phyloP scores from a whole-genome alignment of 2,329 filamentous ascomycete species.

The Fusarium hostae region DNA sequence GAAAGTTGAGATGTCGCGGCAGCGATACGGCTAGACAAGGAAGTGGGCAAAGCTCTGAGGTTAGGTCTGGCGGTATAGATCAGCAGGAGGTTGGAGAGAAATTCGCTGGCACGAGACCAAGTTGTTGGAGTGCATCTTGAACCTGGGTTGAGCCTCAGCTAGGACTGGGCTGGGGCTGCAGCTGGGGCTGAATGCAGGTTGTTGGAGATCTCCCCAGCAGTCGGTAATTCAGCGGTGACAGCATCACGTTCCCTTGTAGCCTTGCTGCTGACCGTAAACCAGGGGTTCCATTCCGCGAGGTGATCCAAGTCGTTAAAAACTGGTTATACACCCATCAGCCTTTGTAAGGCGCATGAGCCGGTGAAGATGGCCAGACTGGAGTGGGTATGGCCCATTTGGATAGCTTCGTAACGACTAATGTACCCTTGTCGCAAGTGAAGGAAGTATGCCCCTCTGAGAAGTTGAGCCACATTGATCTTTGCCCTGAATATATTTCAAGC shows the following conservation, averaged over 20 bases:
- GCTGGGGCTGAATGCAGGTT: slow-evolving; percentile 19
- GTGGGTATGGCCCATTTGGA: slow-evolving; percentile 31
- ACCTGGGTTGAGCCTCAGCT: slow-evolving; percentile 13
- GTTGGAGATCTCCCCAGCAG: slow-evolving; percentile 17
- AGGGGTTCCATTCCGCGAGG: slow-evolving; percentile 25
- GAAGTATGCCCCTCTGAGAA: slow-evolving; percentile 35
- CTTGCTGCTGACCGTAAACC: slow-evolving; percentile 5
- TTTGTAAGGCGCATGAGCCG: slow-evolving; percentile 28
- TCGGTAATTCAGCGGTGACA: slow-evolving; percentile 21
- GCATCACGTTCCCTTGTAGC: slow-evolving; percentile 14
- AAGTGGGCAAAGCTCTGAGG: background rate
- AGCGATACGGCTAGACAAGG: background rate
- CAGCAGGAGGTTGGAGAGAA: slow-evolving; percentile 5
- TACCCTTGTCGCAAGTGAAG: slow-evolving; percentile 38
- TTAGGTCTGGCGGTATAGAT: background rate
- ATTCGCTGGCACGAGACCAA: background rate
- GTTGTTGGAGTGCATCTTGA: background rate
- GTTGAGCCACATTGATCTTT: slow-evolving; percentile 16
- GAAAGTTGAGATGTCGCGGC: slow-evolving; percentile 9
- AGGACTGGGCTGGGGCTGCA: slow-evolving; percentile 2
- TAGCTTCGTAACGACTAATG: slow-evolving; percentile 30
- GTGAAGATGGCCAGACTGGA: slow-evolving; percentile 31
- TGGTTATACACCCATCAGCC: slow-evolving; percentile 38
- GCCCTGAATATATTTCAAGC: slow-evolving; percentile 31
- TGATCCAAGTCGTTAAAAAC: slow-evolving; percentile 37